Evolutionary conservation across 495 filamentous ascomycete species (phyloP).

Genomic region (Amphirosellinia nigrospora): DNA sequence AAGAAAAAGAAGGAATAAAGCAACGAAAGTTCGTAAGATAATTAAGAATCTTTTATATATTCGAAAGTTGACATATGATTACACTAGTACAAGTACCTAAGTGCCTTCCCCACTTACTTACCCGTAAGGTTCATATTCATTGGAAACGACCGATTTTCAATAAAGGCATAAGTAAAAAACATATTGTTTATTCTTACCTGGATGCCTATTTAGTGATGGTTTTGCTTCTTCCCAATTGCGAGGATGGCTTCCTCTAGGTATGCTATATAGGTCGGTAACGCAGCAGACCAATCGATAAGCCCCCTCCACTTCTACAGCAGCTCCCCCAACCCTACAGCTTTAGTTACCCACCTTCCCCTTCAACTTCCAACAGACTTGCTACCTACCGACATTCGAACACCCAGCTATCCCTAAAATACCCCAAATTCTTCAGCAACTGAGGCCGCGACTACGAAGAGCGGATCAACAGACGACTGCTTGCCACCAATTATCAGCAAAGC

Average conservation of each 20-base stretch:
- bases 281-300: conserved; percentile 14
- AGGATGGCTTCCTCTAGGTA: too few species aligned
- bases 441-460: neutral
- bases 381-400: neutral
- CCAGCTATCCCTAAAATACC: neutral
- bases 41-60: too few species aligned
- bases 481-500: neutral
- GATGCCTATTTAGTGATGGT: neutral
- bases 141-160: too few species aligned
- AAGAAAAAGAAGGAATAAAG: too few species aligned
- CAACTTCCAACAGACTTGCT: neutral
- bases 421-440: neutral
- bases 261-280: neutral
- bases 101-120: too few species aligned
- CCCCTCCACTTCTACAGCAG: neutral
- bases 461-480: neutral
- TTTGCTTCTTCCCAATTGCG: neutral
- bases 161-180: neutral
- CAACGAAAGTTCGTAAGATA: too few species aligned
- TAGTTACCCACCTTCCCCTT: neutral
- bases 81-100: too few species aligned
- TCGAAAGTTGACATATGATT: too few species aligned
- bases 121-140: too few species aligned
- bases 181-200: too few species aligned
- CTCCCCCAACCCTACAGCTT: conserved; percentile 1